Evolutionary conservation across 345 rosid genomes (phyloP).

Genomic region (Theobroma cacao): DNA sequence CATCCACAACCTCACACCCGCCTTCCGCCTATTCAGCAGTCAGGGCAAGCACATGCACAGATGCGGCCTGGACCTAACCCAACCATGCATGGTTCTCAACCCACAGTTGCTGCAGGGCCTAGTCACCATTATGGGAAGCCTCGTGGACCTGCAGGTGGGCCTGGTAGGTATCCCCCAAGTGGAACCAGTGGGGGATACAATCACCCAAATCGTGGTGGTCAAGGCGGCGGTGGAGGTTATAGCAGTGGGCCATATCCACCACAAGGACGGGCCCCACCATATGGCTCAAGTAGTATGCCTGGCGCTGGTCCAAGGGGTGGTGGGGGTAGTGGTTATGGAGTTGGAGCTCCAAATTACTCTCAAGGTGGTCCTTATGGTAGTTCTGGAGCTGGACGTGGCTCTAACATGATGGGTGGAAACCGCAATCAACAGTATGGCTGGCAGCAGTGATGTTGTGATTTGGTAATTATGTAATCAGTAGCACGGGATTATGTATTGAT

Average conservation of each 20-base stretch:
- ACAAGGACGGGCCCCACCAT: constrained; percentile 78
- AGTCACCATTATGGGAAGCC: constrained; percentile 71
- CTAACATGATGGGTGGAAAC: constrained; percentile 75
- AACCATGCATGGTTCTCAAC: constrained; percentile 59
- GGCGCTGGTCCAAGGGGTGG: constrained; percentile 70
- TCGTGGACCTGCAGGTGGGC: constrained; percentile 77
- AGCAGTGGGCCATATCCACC: constrained; percentile 71
- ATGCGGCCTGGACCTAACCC: constrained; percentile 46
- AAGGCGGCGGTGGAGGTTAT: constrained; percentile 49
- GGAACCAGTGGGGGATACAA: constrained; percentile 59
- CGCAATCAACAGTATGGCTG: constrained; percentile 87
- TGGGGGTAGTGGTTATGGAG: constrained; percentile 67
- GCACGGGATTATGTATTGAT: neutral
- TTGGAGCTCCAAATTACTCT: constrained; percentile 67
- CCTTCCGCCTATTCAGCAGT: constrained; percentile 79
- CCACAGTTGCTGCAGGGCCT: constrained; percentile 71
- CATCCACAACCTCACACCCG: constrained; percentile 77
- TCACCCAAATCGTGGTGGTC: constrained; percentile 42
- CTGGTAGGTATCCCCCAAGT: constrained; percentile 63
- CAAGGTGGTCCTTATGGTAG: constrained; percentile 77
- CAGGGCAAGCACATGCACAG: constrained; percentile 72
- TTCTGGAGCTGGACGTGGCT: constrained; percentile 74
- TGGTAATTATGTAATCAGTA: neutral
- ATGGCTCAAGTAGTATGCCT: constrained; percentile 58
- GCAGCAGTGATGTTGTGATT: constrained; percentile 41